Conservation (phyloP, 257 asterid species). For the Phtheirospermum japonicum region DNA sequence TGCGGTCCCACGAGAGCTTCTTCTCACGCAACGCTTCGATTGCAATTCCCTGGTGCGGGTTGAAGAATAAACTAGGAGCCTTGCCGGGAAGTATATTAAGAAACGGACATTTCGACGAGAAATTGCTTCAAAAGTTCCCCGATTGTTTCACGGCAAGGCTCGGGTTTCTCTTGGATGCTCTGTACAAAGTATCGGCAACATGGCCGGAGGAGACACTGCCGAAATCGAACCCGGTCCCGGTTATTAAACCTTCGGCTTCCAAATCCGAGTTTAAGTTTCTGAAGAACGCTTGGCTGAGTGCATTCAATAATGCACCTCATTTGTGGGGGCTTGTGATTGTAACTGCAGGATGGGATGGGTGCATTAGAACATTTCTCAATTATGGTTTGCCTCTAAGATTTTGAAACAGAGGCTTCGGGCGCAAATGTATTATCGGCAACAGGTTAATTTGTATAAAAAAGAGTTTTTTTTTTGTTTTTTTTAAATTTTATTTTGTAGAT, state of each 20-base stretch:
- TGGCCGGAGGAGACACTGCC: slow-evolving; percentile 83
- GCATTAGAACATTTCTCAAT: slow-evolving; percentile 81
- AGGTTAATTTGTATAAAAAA: no score
- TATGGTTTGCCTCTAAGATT: slow-evolving; percentile 73
- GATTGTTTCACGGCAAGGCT: slow-evolving; percentile 58
- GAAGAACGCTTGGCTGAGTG: slow-evolving; percentile 61
- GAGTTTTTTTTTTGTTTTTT: no score
- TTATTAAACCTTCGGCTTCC: slow-evolving; percentile 31
- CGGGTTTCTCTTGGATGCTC: slow-evolving; percentile 57
- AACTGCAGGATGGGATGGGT: slow-evolving; percentile 93
- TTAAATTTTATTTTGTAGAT: no score
- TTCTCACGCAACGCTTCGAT: slow-evolving; percentile 65
- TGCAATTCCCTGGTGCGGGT: slow-evolving; percentile 84
- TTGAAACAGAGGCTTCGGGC: slow-evolving; percentile 29
- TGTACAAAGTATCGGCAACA: slow-evolving; percentile 58
- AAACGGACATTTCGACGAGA: slow-evolving; percentile 45
- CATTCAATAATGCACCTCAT: slow-evolving; percentile 52
- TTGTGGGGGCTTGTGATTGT: slow-evolving; percentile 86
- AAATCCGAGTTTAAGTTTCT: slow-evolving; percentile 68
- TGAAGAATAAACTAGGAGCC: slow-evolving; percentile 49
- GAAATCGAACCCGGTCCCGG: slow-evolving; percentile 30
- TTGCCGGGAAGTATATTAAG: slow-evolving; percentile 43
- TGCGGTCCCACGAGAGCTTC: slow-evolving; percentile 65
- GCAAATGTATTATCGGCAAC: no score
- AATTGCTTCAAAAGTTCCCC: slow-evolving; percentile 47